Evolutionary conservation across 2,329 filamentous ascomycete genomes (phyloP), one percentile per base, ranked within the genome.

Genomic region (Cryoendolithus antarcticus): DNA sequence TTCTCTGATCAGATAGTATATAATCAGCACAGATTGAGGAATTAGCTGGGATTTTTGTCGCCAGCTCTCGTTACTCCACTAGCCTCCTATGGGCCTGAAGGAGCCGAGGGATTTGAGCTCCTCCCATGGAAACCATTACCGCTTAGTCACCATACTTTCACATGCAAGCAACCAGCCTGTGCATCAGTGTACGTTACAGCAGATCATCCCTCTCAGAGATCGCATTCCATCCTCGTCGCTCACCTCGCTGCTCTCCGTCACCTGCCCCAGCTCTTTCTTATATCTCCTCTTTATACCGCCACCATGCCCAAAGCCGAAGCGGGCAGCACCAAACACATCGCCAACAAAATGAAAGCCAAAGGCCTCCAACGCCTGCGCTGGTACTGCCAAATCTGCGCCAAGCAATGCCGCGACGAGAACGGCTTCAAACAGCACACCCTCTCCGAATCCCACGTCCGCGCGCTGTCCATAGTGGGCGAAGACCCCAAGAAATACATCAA

Each of bases 291-390:
- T 30, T 30, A 8, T 8, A n/a, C 47, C 48, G 43, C 51, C 48
- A 80, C 58, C 38, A 96, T 96, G 89, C 80, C 81, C 38, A 85
- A 84, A 68, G 91, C 91, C 54, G 91, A 96, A 68, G 79, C 85
- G 39, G 91, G 91, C 47, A 84, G 80, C 41, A 86, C 81, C n/a
- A 96, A 95, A 65, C 75, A 85, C 60, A 73, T 96, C 44, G 77
- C 75, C 63, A 96, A 96, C 66, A 82, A 86, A 64, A 80, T 94
- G 67, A 95, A 94, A 64, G 74, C 77, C 46, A 82, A 85, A 59
- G 79, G 78, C 32, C 62, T 77, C 10, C 82, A 91, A 55, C 74
- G 89, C 5, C 69, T 98, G 39, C 75, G 89, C 58, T 98, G 86
- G 83, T 96, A 88, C 65, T 95, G 88, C 57, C 70, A 71, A 57